These are phyloP conservation scores for Brassica balearica DNA, from an alignment of 441 rosid genomes.

Conservation along the genomic window DNA sequence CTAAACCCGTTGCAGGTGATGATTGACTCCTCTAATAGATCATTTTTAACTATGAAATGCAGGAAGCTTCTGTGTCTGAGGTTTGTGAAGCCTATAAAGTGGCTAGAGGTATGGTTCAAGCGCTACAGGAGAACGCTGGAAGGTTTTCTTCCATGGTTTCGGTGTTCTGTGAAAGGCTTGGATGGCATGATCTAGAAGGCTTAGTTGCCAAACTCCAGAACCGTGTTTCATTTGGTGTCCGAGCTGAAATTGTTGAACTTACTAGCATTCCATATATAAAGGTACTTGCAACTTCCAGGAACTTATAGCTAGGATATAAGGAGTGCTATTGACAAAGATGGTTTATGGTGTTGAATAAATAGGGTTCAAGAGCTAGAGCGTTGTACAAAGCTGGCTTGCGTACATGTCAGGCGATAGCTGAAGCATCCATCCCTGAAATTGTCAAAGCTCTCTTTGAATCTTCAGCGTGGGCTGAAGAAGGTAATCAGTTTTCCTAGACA, in stretches of 20 bases:
- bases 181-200: constrained; percentile 98
- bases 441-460: constrained; percentile 94
- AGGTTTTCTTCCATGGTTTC: constrained; percentile 99
- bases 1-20: constrained; percentile 25
- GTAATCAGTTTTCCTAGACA: constrained; percentile 50
- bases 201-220: constrained; percentile 94
- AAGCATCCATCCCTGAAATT: constrained; percentile 90
- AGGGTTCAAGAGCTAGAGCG: constrained; percentile 99
- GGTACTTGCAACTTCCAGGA: constrained; percentile 52
- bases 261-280: constrained; percentile 92
- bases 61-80: constrained; percentile 94
- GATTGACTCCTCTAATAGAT: constrained; percentile 24
- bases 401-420: constrained; percentile 89
- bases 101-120: constrained; percentile 98
- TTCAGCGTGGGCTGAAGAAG: constrained; percentile 86
- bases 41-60: constrained; percentile 48
- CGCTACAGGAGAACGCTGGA: constrained; percentile 98
- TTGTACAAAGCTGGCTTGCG: constrained; percentile 96
- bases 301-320: constrained; percentile 30
- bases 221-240: constrained; percentile 98
- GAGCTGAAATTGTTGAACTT: constrained; percentile 99
- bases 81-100: constrained; percentile 97
- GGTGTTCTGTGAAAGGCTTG: constrained; percentile 95
- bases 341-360: constrained; percentile 40
- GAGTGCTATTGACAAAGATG: constrained; percentile 27